Conservation (phyloP, 306 rosid species). For the Casuarina equisetifolia region DNA sequence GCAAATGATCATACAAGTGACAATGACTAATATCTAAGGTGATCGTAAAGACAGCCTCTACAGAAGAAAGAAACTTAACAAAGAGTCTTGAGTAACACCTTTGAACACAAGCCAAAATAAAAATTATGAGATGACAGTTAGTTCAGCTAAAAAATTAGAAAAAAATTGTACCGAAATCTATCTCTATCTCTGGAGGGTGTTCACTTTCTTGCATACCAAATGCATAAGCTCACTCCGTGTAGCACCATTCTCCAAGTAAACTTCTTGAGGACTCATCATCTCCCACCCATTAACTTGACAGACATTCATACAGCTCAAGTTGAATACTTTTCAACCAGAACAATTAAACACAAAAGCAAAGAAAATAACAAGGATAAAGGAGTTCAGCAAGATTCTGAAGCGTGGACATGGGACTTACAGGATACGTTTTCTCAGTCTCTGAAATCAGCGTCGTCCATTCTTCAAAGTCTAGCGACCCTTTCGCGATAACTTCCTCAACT, state of each 20-base stretch:
- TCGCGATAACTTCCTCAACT: too few relatives aligned
- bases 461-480: constrained; percentile 53
- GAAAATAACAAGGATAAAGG: background rate
- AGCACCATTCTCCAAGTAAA: background rate
- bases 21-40: background rate
- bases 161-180: background rate
- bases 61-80: background rate
- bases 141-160: background rate
- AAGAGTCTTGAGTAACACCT: background rate
- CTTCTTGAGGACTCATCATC: background rate
- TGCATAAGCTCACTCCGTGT: background rate
- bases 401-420: constrained; percentile 49
- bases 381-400: constrained; percentile 11
- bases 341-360: background rate
- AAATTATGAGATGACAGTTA: too few relatives aligned
- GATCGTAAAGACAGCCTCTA: background rate
- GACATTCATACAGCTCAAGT: background rate
- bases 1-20: background rate
- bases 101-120: background rate
- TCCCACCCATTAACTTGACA: background rate
- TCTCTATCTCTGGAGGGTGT: background rate
- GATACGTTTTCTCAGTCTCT: constrained; percentile 49
- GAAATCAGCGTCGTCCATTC: constrained; percentile 70
- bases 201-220: background rate
- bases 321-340: background rate